phyloP scores from a whole-genome alignment of 2,329 filamentous ascomycete genomes.

The Rhytidhysteron rufulum region DNA sequence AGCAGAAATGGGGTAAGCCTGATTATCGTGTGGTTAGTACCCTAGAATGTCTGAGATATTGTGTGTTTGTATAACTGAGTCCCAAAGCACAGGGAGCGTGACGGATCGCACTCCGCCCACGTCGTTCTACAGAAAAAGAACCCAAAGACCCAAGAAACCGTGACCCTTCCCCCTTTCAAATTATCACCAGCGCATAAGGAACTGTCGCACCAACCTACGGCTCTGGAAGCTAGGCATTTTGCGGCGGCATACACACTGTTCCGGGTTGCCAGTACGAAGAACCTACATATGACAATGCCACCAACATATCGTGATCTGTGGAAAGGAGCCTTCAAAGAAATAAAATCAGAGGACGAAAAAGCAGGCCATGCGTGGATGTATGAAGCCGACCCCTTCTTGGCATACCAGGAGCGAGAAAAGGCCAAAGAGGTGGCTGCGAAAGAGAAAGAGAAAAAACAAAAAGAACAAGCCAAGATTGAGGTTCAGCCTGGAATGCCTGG shows the following conservation, averaged over 20 bases:
- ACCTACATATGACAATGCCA: slow-evolving; percentile 89
- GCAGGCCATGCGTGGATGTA: slow-evolving; percentile 84
- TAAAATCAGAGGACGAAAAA: slow-evolving; percentile 78
- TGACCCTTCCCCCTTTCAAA: slow-evolving; percentile 74
- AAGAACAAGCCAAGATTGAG: slow-evolving; percentile 60
- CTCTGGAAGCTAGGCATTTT: slow-evolving; percentile 88
- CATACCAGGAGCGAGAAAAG: slow-evolving; percentile 74
- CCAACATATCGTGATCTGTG: slow-evolving; percentile 86
- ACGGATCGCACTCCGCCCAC: slow-evolving; percentile 74
- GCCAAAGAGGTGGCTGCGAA: slow-evolving; percentile 73
- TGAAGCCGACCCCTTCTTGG: slow-evolving; percentile 88
- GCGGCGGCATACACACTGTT: slow-evolving; percentile 90
- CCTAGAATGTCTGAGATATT: neutral
- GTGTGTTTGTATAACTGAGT: slow-evolving; percentile 6
- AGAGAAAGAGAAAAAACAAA: slow-evolving; percentile 63
- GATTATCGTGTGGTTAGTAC: slow-evolving; percentile 73
- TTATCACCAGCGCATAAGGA: slow-evolving; percentile 74
- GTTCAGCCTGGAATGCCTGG: slow-evolving; percentile 27
- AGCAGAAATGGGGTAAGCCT: slow-evolving; percentile 90
- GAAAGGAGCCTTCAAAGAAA: slow-evolving; percentile 78
- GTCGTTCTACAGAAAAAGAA: slow-evolving; percentile 73
- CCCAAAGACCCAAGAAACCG: slow-evolving; percentile 75
- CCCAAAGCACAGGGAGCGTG: slow-evolving; percentile 59
- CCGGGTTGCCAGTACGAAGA: slow-evolving; percentile 90
- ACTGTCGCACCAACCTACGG: slow-evolving; percentile 69